Evolutionary conservation across 2,329 filamentous ascomycete genomes (phyloP).

Genomic region (Beauveria scarabaeidicola): DNA sequence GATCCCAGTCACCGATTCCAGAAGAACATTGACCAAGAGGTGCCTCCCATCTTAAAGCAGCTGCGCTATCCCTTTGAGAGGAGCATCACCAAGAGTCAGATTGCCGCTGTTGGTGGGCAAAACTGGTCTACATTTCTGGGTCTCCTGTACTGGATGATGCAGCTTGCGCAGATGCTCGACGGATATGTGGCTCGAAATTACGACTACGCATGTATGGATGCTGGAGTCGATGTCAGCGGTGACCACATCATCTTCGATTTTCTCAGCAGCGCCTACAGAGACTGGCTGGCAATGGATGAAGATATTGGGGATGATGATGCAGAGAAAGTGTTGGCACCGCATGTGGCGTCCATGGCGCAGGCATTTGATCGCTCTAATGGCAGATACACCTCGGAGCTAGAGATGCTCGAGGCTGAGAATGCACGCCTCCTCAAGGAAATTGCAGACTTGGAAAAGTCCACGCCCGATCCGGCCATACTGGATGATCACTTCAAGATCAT

Average conservation of each 20-base stretch:
- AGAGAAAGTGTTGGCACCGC: constrained; percentile 68
- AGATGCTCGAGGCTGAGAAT: constrained; percentile 80
- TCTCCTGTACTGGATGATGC: constrained; percentile 98
- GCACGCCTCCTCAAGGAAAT: constrained; percentile 75
- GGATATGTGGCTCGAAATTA: constrained; percentile 70
- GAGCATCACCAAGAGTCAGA: constrained; percentile 92
- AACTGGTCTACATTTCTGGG: constrained; percentile 96
- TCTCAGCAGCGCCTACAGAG: constrained; percentile 78
- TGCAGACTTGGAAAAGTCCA: constrained; percentile 78
- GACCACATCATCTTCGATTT: constrained; percentile 95
- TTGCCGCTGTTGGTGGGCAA: constrained; percentile 88
- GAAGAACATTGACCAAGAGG: constrained; percentile 91
- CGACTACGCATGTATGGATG: constrained; percentile 82
- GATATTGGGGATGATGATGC: constrained; percentile 81
- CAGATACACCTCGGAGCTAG: constrained; percentile 74
- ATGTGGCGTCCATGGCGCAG: constrained; percentile 77
- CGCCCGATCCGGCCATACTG: constrained; percentile 71
- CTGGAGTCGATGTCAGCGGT: constrained; percentile 76
- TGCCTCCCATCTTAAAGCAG: constrained; percentile 85
- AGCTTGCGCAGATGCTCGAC: constrained; percentile 88
- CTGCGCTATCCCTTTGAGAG: constrained; percentile 91
- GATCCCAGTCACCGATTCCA: constrained; percentile 90
- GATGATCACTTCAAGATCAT: constrained; percentile 89
- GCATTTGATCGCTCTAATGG: constrained; percentile 82
- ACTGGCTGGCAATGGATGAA: constrained; percentile 89